Evolutionary conservation across 148 eudicot genomes (phyloP), one percentile per base, ranked within the genome.

Genomic region (Cornus suecica): DNA sequence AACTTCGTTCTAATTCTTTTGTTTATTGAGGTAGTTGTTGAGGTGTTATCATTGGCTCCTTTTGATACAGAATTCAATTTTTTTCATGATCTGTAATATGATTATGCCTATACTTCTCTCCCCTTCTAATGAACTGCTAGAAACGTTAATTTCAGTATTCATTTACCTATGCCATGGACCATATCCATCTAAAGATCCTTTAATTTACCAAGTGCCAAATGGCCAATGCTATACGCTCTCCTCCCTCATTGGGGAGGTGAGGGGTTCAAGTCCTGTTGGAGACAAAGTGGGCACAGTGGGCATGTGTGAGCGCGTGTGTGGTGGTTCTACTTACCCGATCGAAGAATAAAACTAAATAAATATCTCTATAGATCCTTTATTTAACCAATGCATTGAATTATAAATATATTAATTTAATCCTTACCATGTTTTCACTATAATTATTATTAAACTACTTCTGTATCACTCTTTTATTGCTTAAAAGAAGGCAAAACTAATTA

Each of bases 1-100:
- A 45, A 26, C 23, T 71, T 78, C 41, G 26, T n/a, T 66, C 29
- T 24, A 31, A 58, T 42, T 64, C 18, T 74, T 68, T 42, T 10
- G 24, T 70, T 77, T 70, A 61, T 45, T 31, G 23, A 56, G 23
- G 23, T 31, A 31, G 62, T 56, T 72, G 26, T 20, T 63, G 9
- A 27, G 42, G 41, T 74, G 11, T 26, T 42, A 42, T 42, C 58
- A 37, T 26, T 45, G 4, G 7, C 65, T 29, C 4, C 1, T 5
- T 58, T 58, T 58, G 25, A 22, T 58, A 22, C 9, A 3, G 62
- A 37, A 37, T 58, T 29, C 27, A 63, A n/a, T 6, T 56, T 18
- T 32, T 63, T 32, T 72, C 63, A 41, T 51, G 27, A 41, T 27
- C 42, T 69, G 30, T 24, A 10, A 71, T 71, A 63, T 20, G 24